These are phyloP conservation scores for Clavaria fumosa DNA, from an alignment of 768 basidiomycete species.

Conservation along the genomic window DNA sequence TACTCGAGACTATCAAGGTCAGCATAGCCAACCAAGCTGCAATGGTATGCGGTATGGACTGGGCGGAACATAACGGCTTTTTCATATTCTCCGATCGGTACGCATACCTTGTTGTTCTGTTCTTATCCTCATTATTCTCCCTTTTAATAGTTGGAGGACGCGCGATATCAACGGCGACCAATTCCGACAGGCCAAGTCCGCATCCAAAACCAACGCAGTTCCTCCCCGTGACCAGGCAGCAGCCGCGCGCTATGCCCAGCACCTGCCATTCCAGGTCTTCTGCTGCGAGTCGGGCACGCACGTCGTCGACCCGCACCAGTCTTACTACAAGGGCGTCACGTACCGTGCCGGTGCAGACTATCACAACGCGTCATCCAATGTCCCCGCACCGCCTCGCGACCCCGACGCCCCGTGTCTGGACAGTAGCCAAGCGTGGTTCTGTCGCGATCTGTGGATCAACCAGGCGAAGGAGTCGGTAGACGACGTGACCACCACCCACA, in stretches of 20 bases:
- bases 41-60: slow-evolving; percentile 99
- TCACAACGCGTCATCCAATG: slow-evolving; percentile 59
- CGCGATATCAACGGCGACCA: slow-evolving; percentile 97
- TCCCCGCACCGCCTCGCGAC: slow-evolving; percentile 40
- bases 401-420: slow-evolving; percentile 85
- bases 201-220: slow-evolving; percentile 76
- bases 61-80: slow-evolving; percentile 95
- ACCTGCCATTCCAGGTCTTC: slow-evolving; percentile 96
- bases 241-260: slow-evolving; percentile 70
- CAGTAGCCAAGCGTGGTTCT: slow-evolving; percentile 97
- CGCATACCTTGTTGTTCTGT: slow-evolving; percentile 13
- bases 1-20: slow-evolving; percentile 88
- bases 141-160: slow-evolving; percentile 67
- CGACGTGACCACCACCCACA: slow-evolving; percentile 33
- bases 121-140: slow-evolving; percentile 1
- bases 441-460: slow-evolving; percentile 89
- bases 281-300: slow-evolving; percentile 98
- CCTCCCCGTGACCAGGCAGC: slow-evolving; percentile 82
- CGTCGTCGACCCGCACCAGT: slow-evolving; percentile 88
- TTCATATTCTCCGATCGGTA: slow-evolving; percentile 98
- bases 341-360: slow-evolving; percentile 76
- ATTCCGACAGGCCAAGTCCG: slow-evolving; percentile 92
- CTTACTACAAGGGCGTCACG: slow-evolving; percentile 79
- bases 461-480: slow-evolving; percentile 65
- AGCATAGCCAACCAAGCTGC: slow-evolving; percentile 85